Evolutionary conservation across 441 rosid species (phyloP), one percentile per base, ranked within the genome.

Genomic region (Adansonia grandidieri): DNA sequence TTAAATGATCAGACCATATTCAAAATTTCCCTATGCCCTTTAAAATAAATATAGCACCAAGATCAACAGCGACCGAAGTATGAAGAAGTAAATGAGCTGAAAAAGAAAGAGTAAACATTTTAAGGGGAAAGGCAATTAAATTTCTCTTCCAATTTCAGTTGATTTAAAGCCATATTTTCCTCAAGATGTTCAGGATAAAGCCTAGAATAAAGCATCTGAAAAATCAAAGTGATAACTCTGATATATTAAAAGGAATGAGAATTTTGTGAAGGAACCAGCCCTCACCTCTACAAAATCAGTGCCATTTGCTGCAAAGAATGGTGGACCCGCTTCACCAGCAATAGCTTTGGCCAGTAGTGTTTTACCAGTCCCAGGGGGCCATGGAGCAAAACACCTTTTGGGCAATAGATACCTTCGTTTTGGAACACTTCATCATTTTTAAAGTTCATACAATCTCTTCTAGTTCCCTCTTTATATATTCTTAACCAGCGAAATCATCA

Each of bases 301-400:
- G 77, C 98, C 99, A 82, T 94, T 96, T 66, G 91, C 97, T 1
- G 99, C 97, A 82, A 96, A 94, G 86, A 96, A 96, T 76, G 99
- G 99, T 56, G 94, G 86, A 73, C 98, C 99, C 70, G 99, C 97
- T 93, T 96, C 99, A 81, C 99, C 99, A 42, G 98, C 99, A 88
- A 94, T 94, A 78, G 99, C 99, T 89, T 94, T 94, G 76, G 99
- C 99, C 73, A 96, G 85, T 75, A 96, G 87, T 42, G 99, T 96
- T 88, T 96, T 93, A 75, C 99, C 99, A 50, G 99, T 96, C 80
- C 98, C 99, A n/a, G 98, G 98, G 99, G 98, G 47, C 98, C 99
- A 80, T 96, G 93, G 65, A 96, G 97, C 79, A 96, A 95, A 62
- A 96, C 97, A 80, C 99, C 99, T 92, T 94, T 92, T 2, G 99